Conservation (phyloP, 768 basidiomycete species). For the Phylloporus sp. region DNA sequence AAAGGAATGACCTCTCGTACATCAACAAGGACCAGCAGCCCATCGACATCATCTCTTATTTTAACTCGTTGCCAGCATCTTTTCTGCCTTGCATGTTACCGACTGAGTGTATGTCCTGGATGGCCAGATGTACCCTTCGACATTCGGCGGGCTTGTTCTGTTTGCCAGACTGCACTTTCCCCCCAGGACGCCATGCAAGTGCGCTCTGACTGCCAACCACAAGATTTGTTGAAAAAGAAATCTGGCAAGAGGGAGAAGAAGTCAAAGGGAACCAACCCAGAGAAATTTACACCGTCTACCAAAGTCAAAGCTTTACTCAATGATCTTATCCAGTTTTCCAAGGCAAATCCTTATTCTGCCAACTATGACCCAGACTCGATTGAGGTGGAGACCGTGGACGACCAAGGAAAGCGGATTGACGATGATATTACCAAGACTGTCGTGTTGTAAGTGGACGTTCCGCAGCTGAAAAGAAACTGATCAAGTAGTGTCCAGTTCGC, state of each 20-base stretch:
- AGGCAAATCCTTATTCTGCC: conserved; percentile 76
- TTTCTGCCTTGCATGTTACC: conserved; percentile 86
- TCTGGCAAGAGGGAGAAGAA: conserved; percentile 62
- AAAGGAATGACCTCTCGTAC: conserved; percentile 59
- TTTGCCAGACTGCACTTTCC: conserved; percentile 67
- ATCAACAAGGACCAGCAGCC: conserved; percentile 73
- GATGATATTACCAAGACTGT: conserved; percentile 83
- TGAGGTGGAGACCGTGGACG: conserved; percentile 76
- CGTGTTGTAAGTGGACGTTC: conserved; percentile 72
- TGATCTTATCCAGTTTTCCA: conserved; percentile 80
- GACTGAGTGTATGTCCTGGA: conserved; percentile 66
- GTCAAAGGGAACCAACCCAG: conserved; percentile 47
- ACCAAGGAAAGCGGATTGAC: conserved; percentile 64
- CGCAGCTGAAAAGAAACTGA: conserved; percentile 14
- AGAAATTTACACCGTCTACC: conserved; percentile 74
- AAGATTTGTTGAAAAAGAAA: conserved; percentile 55
- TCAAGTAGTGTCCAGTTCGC: conserved; percentile 53
- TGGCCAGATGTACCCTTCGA: conserved; percentile 73
- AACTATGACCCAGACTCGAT: conserved; percentile 79
- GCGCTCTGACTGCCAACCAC: conserved; percentile 51
- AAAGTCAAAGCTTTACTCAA: conserved; percentile 81
- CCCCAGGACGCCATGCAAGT: conserved; percentile 82
- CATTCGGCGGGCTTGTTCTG: conserved; percentile 62
- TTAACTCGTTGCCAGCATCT: conserved; percentile 94
- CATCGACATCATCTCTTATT: conserved; percentile 58